A percentile compares a stretch with the other conserved stretches of the same genome.
Conservation (phyloP, 176 grass and related monocot species). For the Juncus effusus region DNA sequence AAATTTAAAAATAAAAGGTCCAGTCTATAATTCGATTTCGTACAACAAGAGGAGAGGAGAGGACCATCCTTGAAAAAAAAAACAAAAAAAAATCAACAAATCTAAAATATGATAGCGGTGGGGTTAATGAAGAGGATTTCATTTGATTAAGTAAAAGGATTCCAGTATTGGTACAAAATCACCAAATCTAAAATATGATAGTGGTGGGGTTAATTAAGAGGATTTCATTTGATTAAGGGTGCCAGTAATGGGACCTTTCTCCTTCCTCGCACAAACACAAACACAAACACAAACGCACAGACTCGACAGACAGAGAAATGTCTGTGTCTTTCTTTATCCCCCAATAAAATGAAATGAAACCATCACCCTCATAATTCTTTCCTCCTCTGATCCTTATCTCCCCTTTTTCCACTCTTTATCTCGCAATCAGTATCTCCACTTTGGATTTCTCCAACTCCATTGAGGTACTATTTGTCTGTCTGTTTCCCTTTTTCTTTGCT, state of each 20-base stretch:
- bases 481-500: neutral
- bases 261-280: slow-evolving; percentile 20
- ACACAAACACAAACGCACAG: neutral
- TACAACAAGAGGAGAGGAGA: too few species aligned
- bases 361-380: neutral
- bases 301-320: slow-evolving; percentile 24
- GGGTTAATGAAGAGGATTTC: slow-evolving; percentile 1
- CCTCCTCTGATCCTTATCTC: slow-evolving; percentile 14
- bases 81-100: too few species aligned
- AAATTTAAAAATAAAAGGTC: too few species aligned
- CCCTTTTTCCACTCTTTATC: slow-evolving; percentile 10
- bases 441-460: slow-evolving; percentile 12
- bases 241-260: slow-evolving; percentile 21
- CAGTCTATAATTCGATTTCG: too few species aligned
- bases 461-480: slow-evolving; percentile 25
- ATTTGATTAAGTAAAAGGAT: too few species aligned
- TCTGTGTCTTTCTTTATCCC: neutral
- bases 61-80: too few species aligned
- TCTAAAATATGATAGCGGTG: slow-evolving; percentile 2
- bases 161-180: too few species aligned
- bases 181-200: too few species aligned
- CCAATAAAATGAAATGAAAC: too few species aligned
- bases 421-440: neutral
- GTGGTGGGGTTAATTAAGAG: neutral
- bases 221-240: slow-evolving; percentile 10